Evolutionary conservation across 2,329 filamentous ascomycete genomes (phyloP), one percentile per base, ranked within the genome.

Genomic region (Botryosphaeria agaves): DNA sequence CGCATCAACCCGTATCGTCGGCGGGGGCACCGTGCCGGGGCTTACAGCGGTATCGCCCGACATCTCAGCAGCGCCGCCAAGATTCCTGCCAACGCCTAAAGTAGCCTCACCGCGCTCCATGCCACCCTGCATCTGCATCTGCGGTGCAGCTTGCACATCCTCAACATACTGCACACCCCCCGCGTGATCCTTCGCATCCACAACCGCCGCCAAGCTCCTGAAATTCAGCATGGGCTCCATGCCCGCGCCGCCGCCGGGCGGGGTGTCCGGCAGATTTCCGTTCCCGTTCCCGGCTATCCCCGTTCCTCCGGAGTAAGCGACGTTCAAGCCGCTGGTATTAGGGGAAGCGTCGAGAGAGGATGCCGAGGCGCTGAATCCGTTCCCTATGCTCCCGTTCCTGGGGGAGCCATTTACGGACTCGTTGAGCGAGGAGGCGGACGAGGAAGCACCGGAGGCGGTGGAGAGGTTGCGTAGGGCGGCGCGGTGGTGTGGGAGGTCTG

Each of bases 191-290:
- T 73, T 68, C 29, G 73, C 66, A 23, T 67, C 72, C 0, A 76
- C 80, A 18, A 94, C 80, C 49, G 82, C 80, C 2, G 82, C 80
- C 14, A 95, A 58, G 41, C 83, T 93, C 33, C 74, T 67, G 48
- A 94, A 94, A 51, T 93, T 94, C 54, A 92, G 89, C 69, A 93
- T 72, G 3, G 83, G 72, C 47, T 94, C 85, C 0, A 65, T 57
- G 27, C 64, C 63, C 4, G 59, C 65, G 5, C 54, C 56, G 39
- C 56, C 55, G 9, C 64, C 61, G 4, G 63, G 58, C 15, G 67
- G 65, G 5, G 59, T 52, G 24, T 45, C 47, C 7, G 38, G 39
- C 4, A 40, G 41, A 12, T 56, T 59, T 12, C 61, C 57, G 32
- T 57, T 59, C 32, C 56, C 55, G 11, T 49, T 56, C 7, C 55